Base-by-base conservation (phyloP, 192 early-diverging fungal species). In the Umbelopsis ramanniana region DNA sequence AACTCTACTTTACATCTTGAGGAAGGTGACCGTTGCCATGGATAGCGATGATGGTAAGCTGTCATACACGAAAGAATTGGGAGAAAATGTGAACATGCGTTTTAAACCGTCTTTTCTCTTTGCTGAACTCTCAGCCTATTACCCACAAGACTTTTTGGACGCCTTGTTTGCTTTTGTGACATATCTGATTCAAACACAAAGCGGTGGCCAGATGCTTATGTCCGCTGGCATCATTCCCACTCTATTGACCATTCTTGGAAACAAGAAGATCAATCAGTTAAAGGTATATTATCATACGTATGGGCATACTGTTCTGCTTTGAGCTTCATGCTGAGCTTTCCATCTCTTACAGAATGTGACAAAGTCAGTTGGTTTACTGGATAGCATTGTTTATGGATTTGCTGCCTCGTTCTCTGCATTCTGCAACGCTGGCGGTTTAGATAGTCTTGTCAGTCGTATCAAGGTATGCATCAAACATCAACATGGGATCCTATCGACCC, bases 211-310 rank as follows among this genome's bases (percentile, higher is more conserved):
- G 68, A 95, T 96, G 91, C 79, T 99, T 7, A 92, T 95, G 55
- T 89, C 94, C 22, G 94, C 95, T 9, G 97, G 97, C 19, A 87
- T 96, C n/a, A 87, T 97, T 50, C 92, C 93, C 0, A 84, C 91
- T 2, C 82, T 99, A 52, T 80, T 93, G 21, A 82, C 89, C 37
- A 85, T 91, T 14, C 84, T 99, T 6, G 79, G 78, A 2, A 93
- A 94, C 77, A 85, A 85, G 46, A 78, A 87, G 24, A 43, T 72
- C 8, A 47, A 68, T 6, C 92, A 95, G 43, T 48, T 89, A 33
- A 93, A 88, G 78, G 90, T 91, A 29, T 7, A 29, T 15, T n/a
- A 8, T 37, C 17, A 5, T 2, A 23, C 15, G 6, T 8, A 17
- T 37, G 40, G 11, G 38, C 38, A 22, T 40, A 21, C 7, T 9